Evolutionary conservation across 2,329 filamentous ascomycete genomes (phyloP), one percentile per base, ranked within the genome.

Genomic region (Fusarium sp.): DNA sequence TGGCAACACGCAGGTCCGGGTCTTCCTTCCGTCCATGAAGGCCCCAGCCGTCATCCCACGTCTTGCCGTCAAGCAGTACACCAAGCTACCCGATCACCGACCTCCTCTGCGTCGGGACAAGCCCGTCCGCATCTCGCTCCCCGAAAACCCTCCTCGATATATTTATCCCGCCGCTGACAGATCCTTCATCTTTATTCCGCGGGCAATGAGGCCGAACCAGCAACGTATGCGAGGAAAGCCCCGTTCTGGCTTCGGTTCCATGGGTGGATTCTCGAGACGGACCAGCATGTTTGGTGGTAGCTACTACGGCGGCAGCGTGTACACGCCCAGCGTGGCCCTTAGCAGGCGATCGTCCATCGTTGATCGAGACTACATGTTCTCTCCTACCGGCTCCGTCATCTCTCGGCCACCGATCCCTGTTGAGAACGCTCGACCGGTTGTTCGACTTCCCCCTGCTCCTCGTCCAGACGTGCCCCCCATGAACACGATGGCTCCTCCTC

Each of bases 181-280:
- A 74, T 98, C 97, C 0, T 99, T 99, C 82, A 97, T 98, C 78
- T 99, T 99, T 84, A 99, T 99, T 70, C 97, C 97, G 14, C 90
- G 97, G 75, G 96, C 96, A 13, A 89, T 98, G 85, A 91, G 97
- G 76, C 97, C 97, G 16, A 98, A 98, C 81, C 95, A 97, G 81
- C 94, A 97, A 85, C 94, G 97, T 65, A 79, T 80, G 67, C 80
- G 82, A 57, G 93, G 93, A 69, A 93, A 94, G 79, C 91, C 94
- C 40, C 89, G 92, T 68, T 93, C 94, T 67, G 91, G 91, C 18
- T 89, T 93, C 83, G 92, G 87, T 74, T 94, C 86, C 78, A 85
- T 93, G 65, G 90, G 90, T 7, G 89, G 90, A 13, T 91, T 89
- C 76, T 95, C 93, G 9, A 93, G 94, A 79, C 91, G 94, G 71